Conservation (phyloP, 164 flowering plant species). For the Macadamia tetraphylla region DNA sequence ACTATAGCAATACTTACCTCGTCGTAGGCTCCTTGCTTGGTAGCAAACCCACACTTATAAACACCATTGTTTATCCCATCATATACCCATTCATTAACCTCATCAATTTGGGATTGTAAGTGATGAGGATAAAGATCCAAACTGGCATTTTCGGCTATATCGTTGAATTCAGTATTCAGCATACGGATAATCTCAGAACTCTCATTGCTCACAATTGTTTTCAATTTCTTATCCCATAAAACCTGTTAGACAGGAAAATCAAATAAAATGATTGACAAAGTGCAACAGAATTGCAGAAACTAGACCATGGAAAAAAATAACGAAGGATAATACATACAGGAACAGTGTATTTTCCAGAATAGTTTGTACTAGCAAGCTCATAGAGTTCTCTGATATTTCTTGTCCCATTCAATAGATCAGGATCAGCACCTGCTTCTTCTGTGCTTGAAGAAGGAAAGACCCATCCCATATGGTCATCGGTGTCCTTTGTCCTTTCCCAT, state of each 20-base stretch:
- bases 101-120: conserved; percentile 57
- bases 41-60: conserved; percentile 89
- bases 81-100: conserved; percentile 80
- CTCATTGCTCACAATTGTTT: conserved; percentile 88
- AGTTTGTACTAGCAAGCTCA: conserved; percentile 79
- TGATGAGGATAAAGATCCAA: conserved; percentile 80
- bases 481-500: conserved; percentile 81
- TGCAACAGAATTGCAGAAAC: background rate
- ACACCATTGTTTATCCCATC: conserved; percentile 84
- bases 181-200: conserved; percentile 88
- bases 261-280: background rate
- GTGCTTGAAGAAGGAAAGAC: conserved; percentile 60
- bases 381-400: conserved; percentile 66
- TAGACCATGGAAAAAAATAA: background rate
- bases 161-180: conserved; percentile 84
- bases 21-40: conserved; percentile 77
- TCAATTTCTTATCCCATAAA: conserved; percentile 88
- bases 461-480: conserved; percentile 96
- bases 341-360: conserved; percentile 84
- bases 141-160: conserved; percentile 64
- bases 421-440: conserved; percentile 80
- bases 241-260: conserved; percentile 38
- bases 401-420: conserved; percentile 77
- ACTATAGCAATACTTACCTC: conserved; percentile 43
- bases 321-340: conserved; percentile 50